A percentile compares a stretch with the other conserved stretches of the same genome.
These are phyloP conservation scores for Fusarium haematococcum DNA, from an alignment of 2,329 filamentous ascomycete genomes.

Conservation along the genomic window DNA sequence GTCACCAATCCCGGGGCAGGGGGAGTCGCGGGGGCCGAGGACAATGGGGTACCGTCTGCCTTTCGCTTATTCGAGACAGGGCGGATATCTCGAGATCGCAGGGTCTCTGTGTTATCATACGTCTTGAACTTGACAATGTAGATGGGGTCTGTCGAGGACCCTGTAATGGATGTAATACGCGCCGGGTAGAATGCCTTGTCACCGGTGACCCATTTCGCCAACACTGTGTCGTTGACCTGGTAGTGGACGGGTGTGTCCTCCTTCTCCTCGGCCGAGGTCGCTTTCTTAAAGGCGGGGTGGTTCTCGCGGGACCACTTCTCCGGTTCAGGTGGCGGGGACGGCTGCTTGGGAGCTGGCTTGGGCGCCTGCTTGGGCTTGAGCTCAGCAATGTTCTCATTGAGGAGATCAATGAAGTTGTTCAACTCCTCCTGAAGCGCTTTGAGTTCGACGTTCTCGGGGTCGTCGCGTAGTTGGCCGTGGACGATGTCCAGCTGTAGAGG, in stretches of 20 bases:
- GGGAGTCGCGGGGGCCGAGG: conserved; percentile 52
- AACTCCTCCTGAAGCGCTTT: conserved; percentile 83
- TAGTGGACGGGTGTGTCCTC: conserved; percentile 68
- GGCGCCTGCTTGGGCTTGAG: conserved; percentile 67
- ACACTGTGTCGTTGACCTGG: conserved; percentile 88
- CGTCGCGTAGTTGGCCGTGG: conserved; percentile 78
- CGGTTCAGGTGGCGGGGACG: conserved; percentile 65
- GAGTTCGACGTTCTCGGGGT: conserved; percentile 84
- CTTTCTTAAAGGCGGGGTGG: conserved; percentile 79
- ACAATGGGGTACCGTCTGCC: conserved; percentile 77
- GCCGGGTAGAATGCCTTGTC: conserved; percentile 94
- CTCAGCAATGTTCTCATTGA: conserved; percentile 84
- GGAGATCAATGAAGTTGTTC: conserved; percentile 81
- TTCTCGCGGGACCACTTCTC: conserved; percentile 86
- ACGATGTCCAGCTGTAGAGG: conserved; percentile 78
- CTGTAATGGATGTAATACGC: conserved; percentile 92
- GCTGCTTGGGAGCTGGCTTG: conserved; percentile 58
- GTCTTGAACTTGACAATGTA: conserved; percentile 96
- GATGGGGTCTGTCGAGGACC: conserved; percentile 88
- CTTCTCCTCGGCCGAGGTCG: conserved; percentile 60
- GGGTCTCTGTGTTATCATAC: conserved; percentile 86
- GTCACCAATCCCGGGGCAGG: conserved; percentile 60
- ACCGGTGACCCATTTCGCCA: conserved; percentile 91
- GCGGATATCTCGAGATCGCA: conserved; percentile 85
- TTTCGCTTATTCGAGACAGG: conserved; percentile 87